Conservation (phyloP, 176 grass and related monocot species). For the Lolium multiflorum region DNA sequence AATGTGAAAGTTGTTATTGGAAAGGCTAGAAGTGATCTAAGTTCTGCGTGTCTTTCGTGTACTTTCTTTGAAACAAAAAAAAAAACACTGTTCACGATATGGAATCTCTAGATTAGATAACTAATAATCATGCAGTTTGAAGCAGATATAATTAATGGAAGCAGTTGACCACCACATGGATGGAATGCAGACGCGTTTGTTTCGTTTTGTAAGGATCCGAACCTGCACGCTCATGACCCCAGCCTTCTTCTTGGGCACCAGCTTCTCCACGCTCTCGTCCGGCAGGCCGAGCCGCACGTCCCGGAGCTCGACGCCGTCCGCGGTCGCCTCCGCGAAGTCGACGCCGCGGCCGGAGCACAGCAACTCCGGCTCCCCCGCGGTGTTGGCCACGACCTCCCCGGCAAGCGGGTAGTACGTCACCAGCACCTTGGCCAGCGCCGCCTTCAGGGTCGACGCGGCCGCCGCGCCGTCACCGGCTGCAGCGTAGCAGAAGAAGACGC, state of each 20-base stretch:
- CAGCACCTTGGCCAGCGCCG: slow-evolving; percentile 54
- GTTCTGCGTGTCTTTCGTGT: no score
- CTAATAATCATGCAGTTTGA: no score
- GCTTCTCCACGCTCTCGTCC: slow-evolving; percentile 61
- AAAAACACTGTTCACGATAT: no score
- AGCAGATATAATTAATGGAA: no score
- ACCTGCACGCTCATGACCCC: slow-evolving; percentile 73
- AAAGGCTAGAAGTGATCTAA: no score
- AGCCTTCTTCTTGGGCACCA: slow-evolving; percentile 69
- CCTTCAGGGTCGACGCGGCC: slow-evolving; percentile 45
- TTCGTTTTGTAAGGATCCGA: neutral
- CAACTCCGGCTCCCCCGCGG: slow-evolving; percentile 57
- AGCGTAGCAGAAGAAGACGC: slow-evolving; percentile 79
- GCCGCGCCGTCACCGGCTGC: neutral
- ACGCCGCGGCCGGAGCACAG: slow-evolving; percentile 70
- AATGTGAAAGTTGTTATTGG: no score
- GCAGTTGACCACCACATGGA: no score
- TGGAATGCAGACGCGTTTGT: no score
- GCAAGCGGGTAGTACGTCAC: slow-evolving; percentile 67
- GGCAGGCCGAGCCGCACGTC: slow-evolving; percentile 53
- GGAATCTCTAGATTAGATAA: no score
- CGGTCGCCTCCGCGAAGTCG: slow-evolving; percentile 55
- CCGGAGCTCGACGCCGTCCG: slow-evolving; percentile 46
- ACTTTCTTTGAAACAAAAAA: no score
- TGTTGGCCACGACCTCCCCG: slow-evolving; percentile 54